Evolutionary conservation across 495 filamentous ascomycete species (phyloP).

Genomic region (Daldinia grandis): DNA sequence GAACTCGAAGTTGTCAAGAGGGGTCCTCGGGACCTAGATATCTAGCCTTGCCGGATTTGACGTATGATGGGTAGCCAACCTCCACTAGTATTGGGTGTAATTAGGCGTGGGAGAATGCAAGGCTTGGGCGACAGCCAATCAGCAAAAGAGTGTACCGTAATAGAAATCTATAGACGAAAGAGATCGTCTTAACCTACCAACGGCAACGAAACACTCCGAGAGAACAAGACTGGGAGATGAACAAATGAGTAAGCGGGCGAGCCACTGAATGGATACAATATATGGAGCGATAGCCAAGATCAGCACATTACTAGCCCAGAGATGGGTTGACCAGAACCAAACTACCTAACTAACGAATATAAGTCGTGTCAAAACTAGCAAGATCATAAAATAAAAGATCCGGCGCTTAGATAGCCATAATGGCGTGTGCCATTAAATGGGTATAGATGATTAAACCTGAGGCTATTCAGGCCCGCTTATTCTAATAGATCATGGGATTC

Average conservation of each 20-base stretch:
- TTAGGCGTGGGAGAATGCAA: slow-evolving; percentile 14
- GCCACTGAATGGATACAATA: slow-evolving; percentile 26
- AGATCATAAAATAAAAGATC: neutral
- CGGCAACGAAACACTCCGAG: neutral
- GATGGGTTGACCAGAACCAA: slow-evolving; percentile 7
- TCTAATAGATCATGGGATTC: neutral
- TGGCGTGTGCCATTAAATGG: neutral
- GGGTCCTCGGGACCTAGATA: slow-evolving; percentile 35
- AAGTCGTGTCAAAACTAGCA: neutral
- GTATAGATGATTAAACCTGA: slow-evolving; percentile 6
- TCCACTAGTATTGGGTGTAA: slow-evolving; percentile 11
- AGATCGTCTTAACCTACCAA: slow-evolving; percentile 17
- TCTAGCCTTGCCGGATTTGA: slow-evolving; percentile 33
- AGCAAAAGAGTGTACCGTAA: slow-evolving; percentile 9
- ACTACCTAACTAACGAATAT: neutral
- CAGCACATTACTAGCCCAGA: slow-evolving; percentile 20
- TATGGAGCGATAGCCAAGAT: slow-evolving; percentile 25
- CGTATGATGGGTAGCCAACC: slow-evolving; percentile 20
- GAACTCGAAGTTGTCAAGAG: slow-evolving; percentile 1
- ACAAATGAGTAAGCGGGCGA: slow-evolving; percentile 10
- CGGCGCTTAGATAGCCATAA: neutral
- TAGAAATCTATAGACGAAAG: slow-evolving; percentile 27
- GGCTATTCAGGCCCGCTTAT: slow-evolving; percentile 26
- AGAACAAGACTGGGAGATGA: slow-evolving; percentile 9
- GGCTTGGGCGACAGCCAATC: slow-evolving; percentile 26